Conservation (phyloP, 805 yeast genomes). For the Osmozyma mogii region DNA sequence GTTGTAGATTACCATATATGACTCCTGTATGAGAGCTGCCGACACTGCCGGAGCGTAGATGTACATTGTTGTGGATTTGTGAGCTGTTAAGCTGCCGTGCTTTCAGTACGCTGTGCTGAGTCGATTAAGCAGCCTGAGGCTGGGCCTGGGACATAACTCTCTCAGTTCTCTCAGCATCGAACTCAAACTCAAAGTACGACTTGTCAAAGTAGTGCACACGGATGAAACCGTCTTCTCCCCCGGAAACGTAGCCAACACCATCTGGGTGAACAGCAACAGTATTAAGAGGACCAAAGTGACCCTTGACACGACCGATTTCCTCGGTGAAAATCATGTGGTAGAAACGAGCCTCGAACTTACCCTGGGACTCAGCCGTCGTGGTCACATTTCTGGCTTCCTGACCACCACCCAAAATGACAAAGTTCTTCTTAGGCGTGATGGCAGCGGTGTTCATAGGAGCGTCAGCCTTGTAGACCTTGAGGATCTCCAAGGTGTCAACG, state of each 20-base stretch:
- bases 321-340: slow-evolving; percentile 92
- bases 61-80: no score
- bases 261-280: slow-evolving; percentile 89
- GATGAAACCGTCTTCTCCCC: slow-evolving; percentile 97
- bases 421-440: slow-evolving; percentile 88
- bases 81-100: no score
- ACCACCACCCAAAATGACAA: slow-evolving; percentile 95
- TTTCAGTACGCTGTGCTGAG: no score
- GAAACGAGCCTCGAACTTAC: slow-evolving; percentile 94
- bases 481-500: slow-evolving; percentile 61
- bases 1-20: no score
- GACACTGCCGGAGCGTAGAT: no score
- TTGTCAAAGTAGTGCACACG: slow-evolving; percentile 92
- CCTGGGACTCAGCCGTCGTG: slow-evolving; percentile 88
- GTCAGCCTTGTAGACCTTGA: slow-evolving; percentile 76
- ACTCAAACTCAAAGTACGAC: slow-evolving; percentile 85
- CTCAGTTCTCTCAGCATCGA: slow-evolving; percentile 84
- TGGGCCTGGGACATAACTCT: slow-evolving; percentile 28
- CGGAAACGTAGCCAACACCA: slow-evolving; percentile 90
- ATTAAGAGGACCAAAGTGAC: slow-evolving; percentile 98
- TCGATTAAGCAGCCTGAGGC: slow-evolving; percentile 9
- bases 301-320: slow-evolving; percentile 94
- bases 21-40: no score
- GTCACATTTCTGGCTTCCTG: slow-evolving; percentile 98
- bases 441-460: slow-evolving; percentile 95